Percentiles rank a stretch among this genome's conserved stretches.
phyloP scores from a whole-genome alignment of 352 stramenopile genomes.

The Albugo candida region DNA sequence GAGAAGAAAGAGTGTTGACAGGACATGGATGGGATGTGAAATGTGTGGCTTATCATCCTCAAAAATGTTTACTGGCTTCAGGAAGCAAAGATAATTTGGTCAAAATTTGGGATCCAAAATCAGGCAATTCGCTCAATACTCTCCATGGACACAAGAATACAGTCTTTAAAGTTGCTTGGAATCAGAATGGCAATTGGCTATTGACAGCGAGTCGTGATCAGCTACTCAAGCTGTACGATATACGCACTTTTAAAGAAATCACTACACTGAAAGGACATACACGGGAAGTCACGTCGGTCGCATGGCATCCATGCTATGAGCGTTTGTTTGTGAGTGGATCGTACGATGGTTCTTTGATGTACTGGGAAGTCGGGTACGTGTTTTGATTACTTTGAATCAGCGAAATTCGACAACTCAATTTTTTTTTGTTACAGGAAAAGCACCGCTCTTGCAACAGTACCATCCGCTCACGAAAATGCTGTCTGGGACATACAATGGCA shows the following conservation, averaged over 20 bases:
- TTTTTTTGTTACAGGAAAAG: slow-evolving; percentile 33
- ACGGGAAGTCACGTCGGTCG: slow-evolving; percentile 90
- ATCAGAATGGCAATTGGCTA: slow-evolving; percentile 96
- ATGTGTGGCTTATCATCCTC: slow-evolving; percentile 91
- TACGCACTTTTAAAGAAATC: slow-evolving; percentile 91
- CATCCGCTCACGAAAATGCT: slow-evolving; percentile 89
- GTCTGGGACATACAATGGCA: slow-evolving; percentile 98
- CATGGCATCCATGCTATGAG: slow-evolving; percentile 95
- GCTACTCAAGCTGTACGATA: slow-evolving; percentile 97
- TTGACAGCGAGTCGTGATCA: slow-evolving; percentile 93
- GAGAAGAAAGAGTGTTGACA: slow-evolving; percentile 87
- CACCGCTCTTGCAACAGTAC: slow-evolving; percentile 62
- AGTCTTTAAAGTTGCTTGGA: slow-evolving; percentile 94
- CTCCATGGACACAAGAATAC: slow-evolving; percentile 97
- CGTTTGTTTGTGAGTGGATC: slow-evolving; percentile 90
- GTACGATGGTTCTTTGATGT: slow-evolving; percentile 94
- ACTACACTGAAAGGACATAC: slow-evolving; percentile 89
- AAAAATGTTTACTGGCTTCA: slow-evolving; percentile 85
- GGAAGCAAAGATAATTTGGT: slow-evolving; percentile 94
- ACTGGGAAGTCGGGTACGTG: slow-evolving; percentile 92
- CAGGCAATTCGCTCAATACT: slow-evolving; percentile 81
- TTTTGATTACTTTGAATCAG: slow-evolving; percentile 1
- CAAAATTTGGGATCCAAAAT: slow-evolving; percentile 96
- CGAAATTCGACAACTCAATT: neutral
- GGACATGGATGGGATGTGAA: slow-evolving; percentile 98